Base-by-base conservation (phyloP, 306 rosid genomes). In the Sicyos edulis region DNA sequence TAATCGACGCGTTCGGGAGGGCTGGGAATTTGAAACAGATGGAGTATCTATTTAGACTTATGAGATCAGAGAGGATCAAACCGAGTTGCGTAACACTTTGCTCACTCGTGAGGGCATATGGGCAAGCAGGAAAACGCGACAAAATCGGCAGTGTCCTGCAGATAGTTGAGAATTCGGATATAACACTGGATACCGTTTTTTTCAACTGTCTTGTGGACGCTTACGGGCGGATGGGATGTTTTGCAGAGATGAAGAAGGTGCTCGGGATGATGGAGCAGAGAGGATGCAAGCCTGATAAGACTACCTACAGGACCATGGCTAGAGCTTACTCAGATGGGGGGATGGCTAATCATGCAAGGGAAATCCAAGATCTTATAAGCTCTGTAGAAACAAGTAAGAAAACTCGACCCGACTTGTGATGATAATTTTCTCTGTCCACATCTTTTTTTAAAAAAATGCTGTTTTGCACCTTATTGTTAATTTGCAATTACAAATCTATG, bases 41-140 rank as follows among this genome's bases (percentile, higher is more conserved):
- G 97, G 98, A 92, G 84, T 85, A 87, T 82, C 75, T 90, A 71
- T 90, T 92, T 72, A 86, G 95, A 78, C 85, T 92, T 64, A 92
- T 90, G 98, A 83, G 84, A 53, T 92, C 98, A 4, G 96, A 90
- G 81, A 85, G 96, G 83, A 87, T 90, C 81, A 90, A 87, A 64
- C 98, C 97, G 6, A 86, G 98, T 77, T 88, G 97, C 66, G 96
- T 92, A 44, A 92, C 96, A 34, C 86, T 92, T 32, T 90, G 96
- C 82, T 92, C 96, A 0, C 95, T 93, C 16, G 86, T 88, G 63
- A 87, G 78, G 84, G 98, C 98, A 59, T 93, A 93, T 63, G 96
- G 92, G 40, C 83, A 55, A 69, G 96, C 88, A 0, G 86, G 89
- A 72, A 87, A 85, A 58, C 85, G 90, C 37, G 97, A 90, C 62